A percentile compares a stretch with the other conserved stretches of the same genome.
Evolutionary conservation across 176 grass and related monocot genomes (phyloP).

Genomic region (Musa acuminata): DNA sequence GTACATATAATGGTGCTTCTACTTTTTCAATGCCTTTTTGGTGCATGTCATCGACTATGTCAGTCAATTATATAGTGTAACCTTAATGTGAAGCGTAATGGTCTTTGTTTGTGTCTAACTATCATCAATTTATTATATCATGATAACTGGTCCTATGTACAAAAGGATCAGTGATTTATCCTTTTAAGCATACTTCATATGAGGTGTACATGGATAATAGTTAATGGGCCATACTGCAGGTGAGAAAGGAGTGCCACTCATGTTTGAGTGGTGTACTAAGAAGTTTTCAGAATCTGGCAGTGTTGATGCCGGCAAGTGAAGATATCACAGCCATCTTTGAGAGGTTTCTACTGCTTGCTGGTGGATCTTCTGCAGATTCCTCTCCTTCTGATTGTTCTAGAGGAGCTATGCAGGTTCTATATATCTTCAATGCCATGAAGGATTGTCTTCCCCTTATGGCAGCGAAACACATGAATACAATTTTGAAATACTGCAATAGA

Average conservation of each 20-base stretch:
- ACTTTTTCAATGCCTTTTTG: not conserved
- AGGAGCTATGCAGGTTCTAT: slow-evolving; percentile 64
- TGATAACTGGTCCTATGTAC: too few relatives aligned
- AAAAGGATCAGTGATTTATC: not conserved
- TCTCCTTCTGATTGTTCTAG: slow-evolving; percentile 37
- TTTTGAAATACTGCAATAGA: slow-evolving; percentile 63
- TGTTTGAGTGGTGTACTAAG: slow-evolving; percentile 50
- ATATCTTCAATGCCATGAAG: slow-evolving; percentile 68
- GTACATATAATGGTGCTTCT: not conserved
- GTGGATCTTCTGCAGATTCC: slow-evolving; percentile 52
- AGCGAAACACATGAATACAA: slow-evolving; percentile 51
- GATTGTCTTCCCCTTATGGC: slow-evolving; percentile 71
- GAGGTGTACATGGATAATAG: not conserved
- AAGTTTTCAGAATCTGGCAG: slow-evolving; percentile 53
- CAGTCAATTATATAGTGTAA: too few relatives aligned
- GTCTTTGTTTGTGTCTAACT: too few relatives aligned
- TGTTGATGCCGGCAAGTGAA: slow-evolving; percentile 61
- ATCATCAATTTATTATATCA: too few relatives aligned
- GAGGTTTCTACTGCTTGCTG: slow-evolving; percentile 77
- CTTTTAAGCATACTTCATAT: not conserved
- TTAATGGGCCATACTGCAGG: slow-evolving; percentile 32
- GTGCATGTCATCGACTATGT: not conserved
- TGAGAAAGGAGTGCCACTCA: slow-evolving; percentile 60
- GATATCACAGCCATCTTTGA: slow-evolving; percentile 50
- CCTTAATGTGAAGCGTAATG: too few relatives aligned